phyloP scores from a whole-genome alignment of 805 yeast genomes.

The Isabelozyma gotoi region DNA sequence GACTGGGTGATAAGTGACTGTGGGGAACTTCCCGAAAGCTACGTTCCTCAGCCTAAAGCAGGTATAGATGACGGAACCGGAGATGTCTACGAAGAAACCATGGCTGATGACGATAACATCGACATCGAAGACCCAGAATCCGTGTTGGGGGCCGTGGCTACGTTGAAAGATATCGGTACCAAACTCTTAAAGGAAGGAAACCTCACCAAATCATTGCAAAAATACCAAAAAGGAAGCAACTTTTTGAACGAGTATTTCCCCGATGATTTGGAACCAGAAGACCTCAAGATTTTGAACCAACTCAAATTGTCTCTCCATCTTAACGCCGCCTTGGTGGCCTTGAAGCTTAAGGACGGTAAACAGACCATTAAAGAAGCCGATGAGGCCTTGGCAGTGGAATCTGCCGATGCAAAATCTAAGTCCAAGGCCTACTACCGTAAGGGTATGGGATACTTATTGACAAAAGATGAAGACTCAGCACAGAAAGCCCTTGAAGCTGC shows the following conservation, averaged over 20 bases:
- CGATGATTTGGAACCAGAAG: constrained; percentile 58
- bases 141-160: constrained; percentile 63
- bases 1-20: constrained; percentile 75
- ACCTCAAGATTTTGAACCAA: constrained; percentile 47
- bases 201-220: constrained; percentile 53
- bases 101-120: constrained; percentile 71
- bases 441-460: constrained; percentile 66
- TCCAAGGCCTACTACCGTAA: constrained; percentile 88
- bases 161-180: constrained; percentile 78
- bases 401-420: constrained; percentile 60
- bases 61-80: constrained; percentile 77
- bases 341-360: constrained; percentile 58
- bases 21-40: constrained; percentile 72
- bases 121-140: constrained; percentile 59
- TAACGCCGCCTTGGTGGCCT: constrained; percentile 72
- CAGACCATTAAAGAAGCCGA: constrained; percentile 60
- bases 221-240: constrained; percentile 70
- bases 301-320: constrained; percentile 64
- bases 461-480: constrained; percentile 72
- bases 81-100: constrained; percentile 72
- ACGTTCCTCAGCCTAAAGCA: constrained; percentile 45
- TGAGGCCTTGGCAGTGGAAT: constrained; percentile 62
- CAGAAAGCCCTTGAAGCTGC: constrained; percentile 67
- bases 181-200: constrained; percentile 67
- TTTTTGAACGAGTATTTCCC: constrained; percentile 76